phyloP scores from a whole-genome alignment of 148 eudicot genomes.

The Cornus controversa region DNA sequence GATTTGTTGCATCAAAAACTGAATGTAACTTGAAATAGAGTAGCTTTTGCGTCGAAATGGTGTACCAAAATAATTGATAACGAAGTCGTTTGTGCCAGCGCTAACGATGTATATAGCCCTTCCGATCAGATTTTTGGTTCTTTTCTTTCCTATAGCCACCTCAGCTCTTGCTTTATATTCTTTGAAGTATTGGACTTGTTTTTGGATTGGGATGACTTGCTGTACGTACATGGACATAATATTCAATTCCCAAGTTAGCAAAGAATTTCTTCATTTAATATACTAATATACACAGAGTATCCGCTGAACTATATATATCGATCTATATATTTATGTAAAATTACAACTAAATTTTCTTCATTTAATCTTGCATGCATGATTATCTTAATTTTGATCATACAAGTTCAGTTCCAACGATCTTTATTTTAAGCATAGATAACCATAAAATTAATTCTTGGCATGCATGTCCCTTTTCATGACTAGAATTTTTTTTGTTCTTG shows the following conservation, averaged over 20 bases:
- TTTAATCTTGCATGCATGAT: too few species aligned
- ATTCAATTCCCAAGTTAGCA: neutral
- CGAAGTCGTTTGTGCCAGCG: slow-evolving; percentile 55
- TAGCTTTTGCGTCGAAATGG: slow-evolving; percentile 35
- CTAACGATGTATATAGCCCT: slow-evolving; percentile 27
- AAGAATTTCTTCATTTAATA: too few species aligned
- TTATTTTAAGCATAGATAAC: too few species aligned
- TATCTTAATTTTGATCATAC: too few species aligned
- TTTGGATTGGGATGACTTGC: neutral
- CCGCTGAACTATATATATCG: too few species aligned
- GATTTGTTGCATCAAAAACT: slow-evolving; percentile 38
- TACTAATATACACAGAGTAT: too few species aligned
- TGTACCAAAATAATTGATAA: slow-evolving; percentile 43
- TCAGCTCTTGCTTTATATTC: slow-evolving; percentile 35
- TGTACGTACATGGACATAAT: neutral
- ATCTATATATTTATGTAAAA: too few species aligned
- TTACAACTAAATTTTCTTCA: too few species aligned
- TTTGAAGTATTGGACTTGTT: slow-evolving; percentile 32
- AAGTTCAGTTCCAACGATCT: too few species aligned
- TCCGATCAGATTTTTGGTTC: slow-evolving; percentile 18
- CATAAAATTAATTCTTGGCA: too few species aligned
- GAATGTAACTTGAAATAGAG: slow-evolving; percentile 36
- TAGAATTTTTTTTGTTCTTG: too few species aligned
- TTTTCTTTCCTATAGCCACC: slow-evolving; percentile 21
- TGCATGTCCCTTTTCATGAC: too few species aligned